A percentile compares a stretch with the other conserved stretches of the same genome.
Evolutionary conservation across 495 filamentous ascomycete genomes (phyloP).

Genomic region (Barbatosphaeria neglecta): DNA sequence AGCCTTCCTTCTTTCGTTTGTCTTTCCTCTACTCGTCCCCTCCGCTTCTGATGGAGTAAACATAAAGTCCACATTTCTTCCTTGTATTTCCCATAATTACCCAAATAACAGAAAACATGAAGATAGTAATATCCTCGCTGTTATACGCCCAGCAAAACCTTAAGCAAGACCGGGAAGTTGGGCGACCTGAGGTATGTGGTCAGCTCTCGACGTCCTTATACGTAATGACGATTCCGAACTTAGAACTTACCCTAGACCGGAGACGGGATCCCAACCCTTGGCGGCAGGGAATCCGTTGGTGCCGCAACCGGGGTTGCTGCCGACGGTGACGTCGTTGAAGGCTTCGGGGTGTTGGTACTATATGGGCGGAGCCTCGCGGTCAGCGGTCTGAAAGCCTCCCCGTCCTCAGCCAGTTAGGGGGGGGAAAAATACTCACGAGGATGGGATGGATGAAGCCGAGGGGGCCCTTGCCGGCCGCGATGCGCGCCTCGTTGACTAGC

Average conservation of each 20-base stretch:
- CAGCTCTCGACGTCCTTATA: conserved; percentile 12
- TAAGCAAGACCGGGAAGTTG: conserved; percentile 9
- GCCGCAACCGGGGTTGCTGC: conserved; percentile 50
- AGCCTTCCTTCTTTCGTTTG: too few species aligned
- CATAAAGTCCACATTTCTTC: too few species aligned
- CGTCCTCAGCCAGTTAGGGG: too few species aligned
- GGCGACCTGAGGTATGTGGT: conserved; percentile 5
- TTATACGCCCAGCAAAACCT: not conserved
- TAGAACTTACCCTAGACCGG: conserved; percentile 37
- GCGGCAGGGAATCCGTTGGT: conserved; percentile 41
- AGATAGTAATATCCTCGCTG: too few species aligned
- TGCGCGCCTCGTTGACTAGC: conserved; percentile 50
- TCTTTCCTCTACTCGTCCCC: too few species aligned
- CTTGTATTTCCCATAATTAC: too few species aligned
- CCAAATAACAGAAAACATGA: not conserved
- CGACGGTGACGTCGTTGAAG: conserved; percentile 50
- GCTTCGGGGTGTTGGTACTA: conserved; percentile 47
- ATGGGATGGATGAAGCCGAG: conserved; percentile 41
- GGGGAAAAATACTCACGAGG: conserved; percentile 46
- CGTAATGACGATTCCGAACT: conserved; percentile 29
- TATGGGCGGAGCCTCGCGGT: too few species aligned
- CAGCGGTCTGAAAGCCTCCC: too few species aligned
- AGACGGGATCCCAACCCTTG: conserved; percentile 53
- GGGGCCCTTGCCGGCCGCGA: conserved; percentile 40
- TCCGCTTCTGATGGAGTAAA: too few species aligned